phyloP scores from a whole-genome alignment of 1,139 yeast species.

The Waltiozyma sp. region DNA sequence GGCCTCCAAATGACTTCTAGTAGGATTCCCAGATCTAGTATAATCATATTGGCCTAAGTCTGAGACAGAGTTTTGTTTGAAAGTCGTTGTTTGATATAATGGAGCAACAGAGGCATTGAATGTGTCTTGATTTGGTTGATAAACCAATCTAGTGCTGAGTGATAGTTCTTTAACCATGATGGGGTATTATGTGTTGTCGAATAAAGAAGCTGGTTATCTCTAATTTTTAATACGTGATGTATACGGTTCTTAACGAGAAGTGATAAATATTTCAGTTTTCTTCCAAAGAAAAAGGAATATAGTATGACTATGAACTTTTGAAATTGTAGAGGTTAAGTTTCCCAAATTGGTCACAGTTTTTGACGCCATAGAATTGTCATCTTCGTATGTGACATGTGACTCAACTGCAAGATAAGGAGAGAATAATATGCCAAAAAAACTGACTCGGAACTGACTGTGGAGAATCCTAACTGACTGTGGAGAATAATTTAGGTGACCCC shows the following conservation, averaged over 20 bases:
- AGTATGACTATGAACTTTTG: no score
- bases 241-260: background rate
- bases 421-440: no score
- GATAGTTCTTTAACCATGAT: slow-evolving; percentile 7
- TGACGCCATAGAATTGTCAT: background rate
- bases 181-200: no score
- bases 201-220: no score
- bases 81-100: slow-evolving; percentile 85
- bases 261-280: background rate
- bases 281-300: background rate
- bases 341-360: background rate
- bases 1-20: slow-evolving; percentile 68
- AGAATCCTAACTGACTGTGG: background rate
- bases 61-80: slow-evolving; percentile 66
- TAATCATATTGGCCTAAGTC: slow-evolving; percentile 85
- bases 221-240: no score
- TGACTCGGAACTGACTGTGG: background rate
- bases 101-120: slow-evolving; percentile 82
- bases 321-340: background rate
- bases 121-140: slow-evolving; percentile 48
- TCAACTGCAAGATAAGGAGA: background rate
- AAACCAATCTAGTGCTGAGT: slow-evolving; percentile 10
- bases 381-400: background rate
- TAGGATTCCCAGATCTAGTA: slow-evolving; percentile 92
- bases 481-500: no score